Percentiles rank a stretch among this genome's conserved stretches.
These are phyloP conservation scores for Amanita polypyramis DNA, from an alignment of 768 basidiomycete genomes.

Conservation along the genomic window DNA sequence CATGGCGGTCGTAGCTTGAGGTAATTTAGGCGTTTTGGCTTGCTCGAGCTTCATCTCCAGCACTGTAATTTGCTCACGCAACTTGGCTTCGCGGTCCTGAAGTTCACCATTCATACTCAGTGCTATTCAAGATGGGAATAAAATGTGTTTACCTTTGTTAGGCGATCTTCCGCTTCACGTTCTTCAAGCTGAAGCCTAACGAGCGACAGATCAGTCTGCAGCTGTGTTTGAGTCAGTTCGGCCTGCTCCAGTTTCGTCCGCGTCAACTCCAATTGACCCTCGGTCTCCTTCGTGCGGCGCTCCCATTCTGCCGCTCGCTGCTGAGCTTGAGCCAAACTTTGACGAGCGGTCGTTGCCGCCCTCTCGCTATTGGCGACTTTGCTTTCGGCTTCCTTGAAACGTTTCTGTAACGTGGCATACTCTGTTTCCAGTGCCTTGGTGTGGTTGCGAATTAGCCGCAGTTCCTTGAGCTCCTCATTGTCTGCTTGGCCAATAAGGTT, in stretches of 20 bases:
- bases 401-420: constrained; percentile 55
- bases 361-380: constrained; percentile 54
- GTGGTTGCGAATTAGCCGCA: constrained; percentile 55
- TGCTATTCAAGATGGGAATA: neutral
- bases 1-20: constrained; percentile 9
- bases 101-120: neutral
- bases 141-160: constrained; percentile 41
- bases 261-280: constrained; percentile 49
- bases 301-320: constrained; percentile 81
- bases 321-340: constrained; percentile 61
- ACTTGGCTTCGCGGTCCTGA: constrained; percentile 63
- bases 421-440: constrained; percentile 59
- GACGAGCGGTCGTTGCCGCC: constrained; percentile 41
- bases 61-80: constrained; percentile 53
- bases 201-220: constrained; percentile 63
- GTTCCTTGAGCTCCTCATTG: constrained; percentile 64
- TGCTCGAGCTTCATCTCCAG: constrained; percentile 56
- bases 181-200: constrained; percentile 68
- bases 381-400: constrained; percentile 59
- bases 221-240: constrained; percentile 52
- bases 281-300: constrained; percentile 60
- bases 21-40: constrained; percentile 22
- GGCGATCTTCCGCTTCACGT: constrained; percentile 57
- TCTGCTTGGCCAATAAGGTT: constrained; percentile 51
- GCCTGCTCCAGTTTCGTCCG: constrained; percentile 54